phyloP scores from a whole-genome alignment of 495 filamentous ascomycete genomes.

The Chaetomium tenue region DNA sequence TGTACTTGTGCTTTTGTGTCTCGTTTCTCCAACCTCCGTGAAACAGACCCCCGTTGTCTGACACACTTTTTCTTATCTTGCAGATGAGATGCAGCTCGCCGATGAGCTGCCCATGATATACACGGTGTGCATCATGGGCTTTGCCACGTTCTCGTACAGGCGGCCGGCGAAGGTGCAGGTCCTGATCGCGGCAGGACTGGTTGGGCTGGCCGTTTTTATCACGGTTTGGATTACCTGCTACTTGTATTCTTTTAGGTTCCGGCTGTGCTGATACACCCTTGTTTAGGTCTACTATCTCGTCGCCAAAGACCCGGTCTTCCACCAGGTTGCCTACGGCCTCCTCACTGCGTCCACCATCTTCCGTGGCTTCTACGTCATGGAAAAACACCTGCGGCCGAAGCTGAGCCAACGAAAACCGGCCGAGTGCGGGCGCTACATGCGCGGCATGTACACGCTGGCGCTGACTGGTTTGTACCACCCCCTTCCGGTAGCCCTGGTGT shows the following conservation, averaged over 20 bases:
- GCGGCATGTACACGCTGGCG: slow-evolving; percentile 62
- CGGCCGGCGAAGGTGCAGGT: slow-evolving; percentile 54
- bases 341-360: slow-evolving; percentile 76
- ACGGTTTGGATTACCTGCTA: slow-evolving; percentile 48
- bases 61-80: slow-evolving; percentile 14
- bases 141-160: slow-evolving; percentile 78
- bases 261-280: neutral
- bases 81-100: slow-evolving; percentile 96
- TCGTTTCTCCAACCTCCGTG: neutral
- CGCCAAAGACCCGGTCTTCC: slow-evolving; percentile 87
- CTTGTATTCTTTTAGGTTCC: neutral
- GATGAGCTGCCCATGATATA: slow-evolving; percentile 99
- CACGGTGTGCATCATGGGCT: slow-evolving; percentile 84
- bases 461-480: slow-evolving; percentile 38
- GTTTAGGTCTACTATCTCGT: slow-evolving; percentile 78
- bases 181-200: slow-evolving; percentile 59
- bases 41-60: slow-evolving; percentile 7
- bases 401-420: slow-evolving; percentile 44
- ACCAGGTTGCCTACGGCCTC: slow-evolving; percentile 82
- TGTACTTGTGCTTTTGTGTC: neutral
- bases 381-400: slow-evolving; percentile 66
- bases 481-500: neutral
- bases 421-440: slow-evolving; percentile 73
- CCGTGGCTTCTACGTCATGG: slow-evolving; percentile 89
- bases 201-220: slow-evolving; percentile 70